Conservation (phyloP, 1,284 basidiomycete genomes). For the Golubevia sp. region DNA sequence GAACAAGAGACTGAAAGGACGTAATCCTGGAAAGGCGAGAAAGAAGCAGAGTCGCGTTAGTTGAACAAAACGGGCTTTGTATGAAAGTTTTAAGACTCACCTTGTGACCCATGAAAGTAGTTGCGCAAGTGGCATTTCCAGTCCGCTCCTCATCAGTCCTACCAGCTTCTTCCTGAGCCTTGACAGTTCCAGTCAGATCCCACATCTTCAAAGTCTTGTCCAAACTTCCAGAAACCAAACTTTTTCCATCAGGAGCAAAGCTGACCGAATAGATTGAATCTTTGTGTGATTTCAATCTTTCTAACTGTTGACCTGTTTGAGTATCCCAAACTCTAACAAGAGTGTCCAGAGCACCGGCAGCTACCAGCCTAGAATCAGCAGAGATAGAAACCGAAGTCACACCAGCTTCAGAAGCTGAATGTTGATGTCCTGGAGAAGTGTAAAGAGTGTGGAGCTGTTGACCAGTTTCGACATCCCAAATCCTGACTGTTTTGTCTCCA, state of each 20-base stretch:
- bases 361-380: conserved; percentile 49
- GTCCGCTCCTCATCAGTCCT: conserved; percentile 29
- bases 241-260: conserved; percentile 57
- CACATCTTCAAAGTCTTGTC: conserved; percentile 59
- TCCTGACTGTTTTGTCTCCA: conserved; percentile 60
- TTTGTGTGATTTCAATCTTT: conserved; percentile 53
- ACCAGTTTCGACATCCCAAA: conserved; percentile 59
- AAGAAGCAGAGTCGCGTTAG: not conserved
- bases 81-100: conserved; percentile 14
- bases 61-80: not conserved
- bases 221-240: conserved; percentile 42
- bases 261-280: conserved; percentile 57
- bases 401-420: conserved; percentile 49
- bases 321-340: conserved; percentile 58
- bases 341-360: conserved; percentile 56
- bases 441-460: conserved; percentile 50
- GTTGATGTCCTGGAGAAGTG: conserved; percentile 52
- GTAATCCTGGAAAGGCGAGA: conserved; percentile 30
- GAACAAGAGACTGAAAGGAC: conserved; percentile 52
- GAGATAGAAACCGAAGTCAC: conserved; percentile 51
- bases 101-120: conserved; percentile 55
- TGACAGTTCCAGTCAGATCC: conserved; percentile 46
- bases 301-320: conserved; percentile 54
- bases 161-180: conserved; percentile 26
- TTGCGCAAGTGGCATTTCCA: conserved; percentile 40